Conservation (phyloP, 1,139 yeast species). For the Suhomyces chickasaworum region DNA sequence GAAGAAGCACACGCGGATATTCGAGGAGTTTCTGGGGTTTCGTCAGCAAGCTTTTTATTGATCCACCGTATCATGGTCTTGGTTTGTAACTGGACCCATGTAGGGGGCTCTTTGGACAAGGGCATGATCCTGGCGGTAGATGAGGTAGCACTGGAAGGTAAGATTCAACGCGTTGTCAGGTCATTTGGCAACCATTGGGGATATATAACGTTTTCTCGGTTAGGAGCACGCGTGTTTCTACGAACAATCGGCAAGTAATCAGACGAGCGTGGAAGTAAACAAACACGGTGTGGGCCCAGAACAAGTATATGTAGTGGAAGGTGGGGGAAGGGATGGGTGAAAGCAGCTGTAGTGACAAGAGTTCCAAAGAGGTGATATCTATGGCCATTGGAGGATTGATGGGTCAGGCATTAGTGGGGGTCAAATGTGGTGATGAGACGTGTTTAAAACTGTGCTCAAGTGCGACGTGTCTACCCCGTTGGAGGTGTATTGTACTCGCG, state of each 20-base stretch:
- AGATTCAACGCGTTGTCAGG: not conserved
- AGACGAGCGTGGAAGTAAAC: conserved; percentile 8
- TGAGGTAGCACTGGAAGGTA: not conserved
- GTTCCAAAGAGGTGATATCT: too few relatives aligned
- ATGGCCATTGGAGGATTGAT: too few relatives aligned
- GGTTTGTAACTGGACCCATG: conserved; percentile 48
- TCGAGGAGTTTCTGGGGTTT: conserved; percentile 29
- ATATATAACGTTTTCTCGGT: conserved; percentile 3
- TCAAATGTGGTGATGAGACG: not conserved
- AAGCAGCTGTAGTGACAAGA: too few relatives aligned
- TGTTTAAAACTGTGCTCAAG: not conserved
- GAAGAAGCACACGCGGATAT: conserved; percentile 18
- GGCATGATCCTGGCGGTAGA: conserved; percentile 3
- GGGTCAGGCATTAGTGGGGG: too few relatives aligned
- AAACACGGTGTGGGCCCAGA: conserved; percentile 6
- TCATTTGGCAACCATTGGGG: conserved; percentile 7
- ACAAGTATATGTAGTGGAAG: too few relatives aligned
- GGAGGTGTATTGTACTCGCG: conserved; percentile 2
- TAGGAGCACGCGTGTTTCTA: conserved; percentile 5
- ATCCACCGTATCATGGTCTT: conserved; percentile 53
- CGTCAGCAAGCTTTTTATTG: conserved; percentile 34
- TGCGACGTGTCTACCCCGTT: not conserved
- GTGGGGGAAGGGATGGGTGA: not conserved
- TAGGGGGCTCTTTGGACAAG: conserved; percentile 12
- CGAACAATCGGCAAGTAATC: not conserved